Percentiles rank a stretch among this genome's conserved stretches.
These are phyloP conservation scores for Gymnopus androsaceus DNA, from an alignment of 1,284 basidiomycete genomes.

Conservation along the genomic window DNA sequence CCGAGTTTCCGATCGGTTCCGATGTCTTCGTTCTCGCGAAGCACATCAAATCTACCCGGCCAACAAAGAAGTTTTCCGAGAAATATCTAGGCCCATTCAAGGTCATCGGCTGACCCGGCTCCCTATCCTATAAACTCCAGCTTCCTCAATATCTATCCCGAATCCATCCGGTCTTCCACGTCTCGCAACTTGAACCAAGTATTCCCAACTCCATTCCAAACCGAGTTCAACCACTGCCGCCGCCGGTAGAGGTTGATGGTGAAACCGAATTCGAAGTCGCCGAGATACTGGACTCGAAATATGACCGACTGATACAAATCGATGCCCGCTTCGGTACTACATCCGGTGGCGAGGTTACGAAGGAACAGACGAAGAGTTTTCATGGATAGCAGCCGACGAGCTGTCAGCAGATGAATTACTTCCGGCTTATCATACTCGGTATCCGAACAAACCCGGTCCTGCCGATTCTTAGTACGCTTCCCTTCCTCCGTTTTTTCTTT, in stretches of 20 bases:
- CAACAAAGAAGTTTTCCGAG: conserved; percentile 38
- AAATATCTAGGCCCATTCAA: not conserved
- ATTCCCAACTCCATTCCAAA: conserved; percentile 18
- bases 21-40: not conserved
- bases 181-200: conserved; percentile 1
- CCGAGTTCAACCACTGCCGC: conserved; percentile 24
- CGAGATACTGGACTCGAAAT: conserved; percentile 28
- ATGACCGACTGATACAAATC: too few species aligned
- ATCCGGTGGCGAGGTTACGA: conserved; percentile 24
- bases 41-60: conserved; percentile 38
- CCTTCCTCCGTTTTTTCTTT: too few species aligned
- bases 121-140: not conserved
- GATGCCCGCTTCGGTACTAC: conserved; percentile 20
- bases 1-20: not conserved
- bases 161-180: conserved; percentile 6
- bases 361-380: conserved; percentile 22
- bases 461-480: too few species aligned
- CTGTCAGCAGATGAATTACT: too few species aligned
- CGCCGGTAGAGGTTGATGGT: conserved; percentile 27
- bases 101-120: too few species aligned
- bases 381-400: conserved; percentile 17
- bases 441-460: too few species aligned
- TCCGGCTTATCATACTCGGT: too few species aligned
- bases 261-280: conserved; percentile 27
- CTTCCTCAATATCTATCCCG: conserved; percentile 2